These are phyloP conservation scores for Chytriomyces hyalinus DNA, from an alignment of 192 early-diverging fungal genomes.

Conservation along the genomic window DNA sequence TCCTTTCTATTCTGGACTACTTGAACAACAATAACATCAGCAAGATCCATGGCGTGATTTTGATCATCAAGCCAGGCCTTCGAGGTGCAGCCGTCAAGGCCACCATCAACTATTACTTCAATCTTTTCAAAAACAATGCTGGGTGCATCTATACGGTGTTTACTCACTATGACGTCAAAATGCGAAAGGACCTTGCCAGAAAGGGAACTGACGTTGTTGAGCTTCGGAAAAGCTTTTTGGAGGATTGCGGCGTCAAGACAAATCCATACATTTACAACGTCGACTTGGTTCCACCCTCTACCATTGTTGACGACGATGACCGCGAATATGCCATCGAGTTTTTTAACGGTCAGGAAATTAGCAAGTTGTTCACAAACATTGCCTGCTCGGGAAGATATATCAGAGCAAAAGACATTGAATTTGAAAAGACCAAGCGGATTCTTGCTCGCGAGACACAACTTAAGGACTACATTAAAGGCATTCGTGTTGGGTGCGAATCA, in stretches of 20 bases:
- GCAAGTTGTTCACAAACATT: slow-evolving; percentile 6
- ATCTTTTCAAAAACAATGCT: slow-evolving; percentile 2
- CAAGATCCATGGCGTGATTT: slow-evolving; percentile 2
- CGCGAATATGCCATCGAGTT: slow-evolving; percentile 16
- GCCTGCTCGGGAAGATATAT: neutral
- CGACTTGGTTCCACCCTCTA: slow-evolving; percentile 6
- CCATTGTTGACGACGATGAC: neutral
- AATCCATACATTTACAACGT: slow-evolving; percentile 14
- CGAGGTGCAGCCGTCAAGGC: neutral
- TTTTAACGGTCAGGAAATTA: slow-evolving; percentile 8
- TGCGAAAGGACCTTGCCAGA: neutral
- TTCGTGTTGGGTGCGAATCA: neutral
- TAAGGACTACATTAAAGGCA: slow-evolving; percentile 9
- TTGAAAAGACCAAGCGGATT: slow-evolving; percentile 14
- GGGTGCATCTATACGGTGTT: slow-evolving; percentile 11
- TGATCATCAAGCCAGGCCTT: slow-evolving; percentile 5
- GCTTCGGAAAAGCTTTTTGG: neutral
- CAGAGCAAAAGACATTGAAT: neutral
- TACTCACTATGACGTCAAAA: slow-evolving; percentile 4
- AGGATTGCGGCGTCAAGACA: neutral
- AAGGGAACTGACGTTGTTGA: neutral
- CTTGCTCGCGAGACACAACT: neutral
- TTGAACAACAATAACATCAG: slow-evolving; percentile 1
- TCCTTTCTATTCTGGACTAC: slow-evolving; percentile 6
- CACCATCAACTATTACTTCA: slow-evolving; percentile 18